Evolutionary conservation across 495 filamentous ascomycete species (phyloP).

Genomic region (Penicillium coprophilum): DNA sequence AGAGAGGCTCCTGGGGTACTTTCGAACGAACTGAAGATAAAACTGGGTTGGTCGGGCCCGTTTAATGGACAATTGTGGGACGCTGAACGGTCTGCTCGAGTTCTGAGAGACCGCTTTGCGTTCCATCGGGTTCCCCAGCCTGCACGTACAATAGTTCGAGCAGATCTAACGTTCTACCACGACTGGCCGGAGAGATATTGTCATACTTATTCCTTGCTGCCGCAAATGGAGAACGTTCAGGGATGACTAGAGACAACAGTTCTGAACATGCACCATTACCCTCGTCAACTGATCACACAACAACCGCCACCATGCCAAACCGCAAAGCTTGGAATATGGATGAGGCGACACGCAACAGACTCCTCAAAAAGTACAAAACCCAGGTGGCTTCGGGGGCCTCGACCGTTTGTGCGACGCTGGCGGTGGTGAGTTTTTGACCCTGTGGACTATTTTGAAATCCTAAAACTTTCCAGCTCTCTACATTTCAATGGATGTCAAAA

Average conservation of each 20-base stretch:
- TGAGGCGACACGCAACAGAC: slow-evolving; percentile 38
- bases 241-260: slow-evolving; percentile 46
- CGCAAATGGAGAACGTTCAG: slow-evolving; percentile 38
- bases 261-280: slow-evolving; percentile 46
- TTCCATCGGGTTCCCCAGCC: slow-evolving; percentile 55
- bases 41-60: slow-evolving; percentile 18
- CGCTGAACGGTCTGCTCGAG: slow-evolving; percentile 52
- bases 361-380: slow-evolving; percentile 48
- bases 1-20: background rate
- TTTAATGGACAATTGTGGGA: slow-evolving; percentile 51
- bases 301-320: slow-evolving; percentile 36
- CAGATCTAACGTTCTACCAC: background rate
- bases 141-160: slow-evolving; percentile 18
- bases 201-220: slow-evolving; percentile 1
- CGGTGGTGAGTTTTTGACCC: slow-evolving; percentile 39
- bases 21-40: background rate
- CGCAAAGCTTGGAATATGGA: slow-evolving; percentile 42
- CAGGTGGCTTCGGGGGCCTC: slow-evolving; percentile 48
- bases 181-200: background rate
- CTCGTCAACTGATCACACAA: slow-evolving; percentile 29
- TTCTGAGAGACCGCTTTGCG: slow-evolving; percentile 53
- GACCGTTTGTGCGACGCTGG: slow-evolving; percentile 45
- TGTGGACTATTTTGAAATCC: background rate
- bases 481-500: background rate
- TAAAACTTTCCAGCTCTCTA: background rate